These are phyloP conservation scores for Gymnopilus junonius DNA, from an alignment of 768 basidiomycete genomes.

Conservation along the genomic window DNA sequence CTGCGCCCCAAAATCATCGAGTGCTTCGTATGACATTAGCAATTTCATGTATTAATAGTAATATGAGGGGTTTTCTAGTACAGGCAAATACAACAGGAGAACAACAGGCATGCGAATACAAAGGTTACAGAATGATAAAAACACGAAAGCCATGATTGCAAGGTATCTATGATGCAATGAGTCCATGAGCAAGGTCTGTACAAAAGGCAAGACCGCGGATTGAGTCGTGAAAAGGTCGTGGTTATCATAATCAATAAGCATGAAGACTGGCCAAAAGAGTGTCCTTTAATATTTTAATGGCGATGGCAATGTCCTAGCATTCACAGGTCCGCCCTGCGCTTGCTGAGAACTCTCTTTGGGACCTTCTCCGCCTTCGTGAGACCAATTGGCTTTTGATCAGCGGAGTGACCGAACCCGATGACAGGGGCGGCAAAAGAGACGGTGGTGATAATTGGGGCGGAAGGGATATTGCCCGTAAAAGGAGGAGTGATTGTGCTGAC, in stretches of 20 bases:
- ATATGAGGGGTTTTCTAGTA: background rate
- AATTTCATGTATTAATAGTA: conserved; percentile 14
- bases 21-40: background rate
- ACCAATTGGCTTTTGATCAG: conserved; percentile 15
- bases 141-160: conserved; percentile 7
- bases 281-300: too few species aligned
- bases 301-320: conserved; percentile 3
- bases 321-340: conserved; percentile 42
- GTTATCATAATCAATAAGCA: conserved; percentile 7
- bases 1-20: background rate
- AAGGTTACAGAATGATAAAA: background rate
- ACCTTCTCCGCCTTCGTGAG: conserved; percentile 24
- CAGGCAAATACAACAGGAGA: conserved; percentile 4
- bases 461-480: conserved; percentile 14
- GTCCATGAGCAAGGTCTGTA: background rate
- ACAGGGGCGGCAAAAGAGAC: conserved; percentile 35
- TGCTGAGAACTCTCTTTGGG: conserved; percentile 46
- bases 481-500: conserved; percentile 25
- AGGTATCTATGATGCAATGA: conserved; percentile 1
- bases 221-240: conserved; percentile 2
- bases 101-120: conserved; percentile 4
- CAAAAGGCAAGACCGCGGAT: background rate
- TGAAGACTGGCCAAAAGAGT: background rate
- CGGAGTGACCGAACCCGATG: conserved; percentile 22
- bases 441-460: conserved; percentile 29